These are phyloP conservation scores for Penicillium sp. DNA, from an alignment of 2,329 filamentous ascomycete genomes.

Conservation along the genomic window DNA sequence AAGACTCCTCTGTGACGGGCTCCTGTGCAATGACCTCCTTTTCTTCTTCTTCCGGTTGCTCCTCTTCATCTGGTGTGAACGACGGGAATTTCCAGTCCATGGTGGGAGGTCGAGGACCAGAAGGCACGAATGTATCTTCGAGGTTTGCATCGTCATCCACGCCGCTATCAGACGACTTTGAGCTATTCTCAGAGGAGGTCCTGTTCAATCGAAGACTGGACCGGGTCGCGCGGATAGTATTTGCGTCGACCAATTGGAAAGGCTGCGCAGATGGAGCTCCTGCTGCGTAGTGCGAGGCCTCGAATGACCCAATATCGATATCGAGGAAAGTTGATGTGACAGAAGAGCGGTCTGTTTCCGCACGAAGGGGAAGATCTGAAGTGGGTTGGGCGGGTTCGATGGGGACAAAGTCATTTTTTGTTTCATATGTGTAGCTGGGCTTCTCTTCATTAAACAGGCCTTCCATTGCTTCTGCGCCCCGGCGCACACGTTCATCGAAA, in stretches of 20 bases:
- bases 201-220: slow-evolving; percentile 49
- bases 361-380: slow-evolving; percentile 56
- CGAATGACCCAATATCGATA: slow-evolving; percentile 58
- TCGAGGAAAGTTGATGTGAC: slow-evolving; percentile 52
- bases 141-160: slow-evolving; percentile 25
- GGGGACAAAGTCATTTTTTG: slow-evolving; percentile 51
- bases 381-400: slow-evolving; percentile 44
- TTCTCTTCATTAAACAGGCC: slow-evolving; percentile 58
- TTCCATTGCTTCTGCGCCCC: slow-evolving; percentile 57
- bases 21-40: slow-evolving; percentile 5
- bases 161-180: slow-evolving; percentile 34
- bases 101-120: slow-evolving; percentile 45
- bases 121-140: slow-evolving; percentile 34
- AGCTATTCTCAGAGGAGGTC: slow-evolving; percentile 39
- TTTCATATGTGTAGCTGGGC: slow-evolving; percentile 60
- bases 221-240: slow-evolving; percentile 58
- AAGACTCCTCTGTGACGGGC: slow-evolving; percentile 21
- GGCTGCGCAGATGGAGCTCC: slow-evolving; percentile 52
- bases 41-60: neutral
- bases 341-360: slow-evolving; percentile 48
- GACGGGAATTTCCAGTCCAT: slow-evolving; percentile 50
- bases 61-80: slow-evolving; percentile 28
- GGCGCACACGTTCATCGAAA: slow-evolving; percentile 57
- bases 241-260: slow-evolving; percentile 52
- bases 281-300: slow-evolving; percentile 53